Percentiles rank a stretch among this genome's conserved stretches.
phyloP scores from a whole-genome alignment of 139 green algal species.

The Tetradesmus lagerheimii region DNA sequence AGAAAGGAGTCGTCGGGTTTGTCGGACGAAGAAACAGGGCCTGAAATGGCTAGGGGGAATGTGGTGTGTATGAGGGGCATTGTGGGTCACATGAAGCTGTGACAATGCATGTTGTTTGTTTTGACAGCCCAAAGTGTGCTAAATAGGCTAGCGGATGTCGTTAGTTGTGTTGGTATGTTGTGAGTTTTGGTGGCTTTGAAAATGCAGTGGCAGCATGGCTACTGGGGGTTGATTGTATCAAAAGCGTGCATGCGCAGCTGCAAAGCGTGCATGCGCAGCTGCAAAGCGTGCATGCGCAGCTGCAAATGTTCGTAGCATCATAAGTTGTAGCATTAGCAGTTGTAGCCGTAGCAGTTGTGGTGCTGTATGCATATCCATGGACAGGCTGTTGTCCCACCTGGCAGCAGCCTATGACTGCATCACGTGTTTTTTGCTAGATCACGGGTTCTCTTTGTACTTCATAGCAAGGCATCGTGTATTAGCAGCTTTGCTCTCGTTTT shows the following conservation, averaged over 20 bases:
- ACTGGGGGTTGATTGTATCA: not conserved
- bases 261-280: not conserved
- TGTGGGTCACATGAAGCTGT: not conserved
- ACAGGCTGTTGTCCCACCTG: not conserved
- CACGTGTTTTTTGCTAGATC: not conserved
- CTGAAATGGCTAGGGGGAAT: too few species aligned
- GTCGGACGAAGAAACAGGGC: too few species aligned
- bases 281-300: not conserved
- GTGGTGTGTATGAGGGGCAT: too few species aligned
- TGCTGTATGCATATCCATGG: not conserved
- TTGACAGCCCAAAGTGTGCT: too few species aligned
- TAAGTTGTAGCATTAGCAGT: not conserved
- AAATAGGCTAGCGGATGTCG: too few species aligned
- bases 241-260: not conserved
- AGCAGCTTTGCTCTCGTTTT: not conserved
- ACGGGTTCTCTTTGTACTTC: not conserved
- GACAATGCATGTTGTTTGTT: not conserved
- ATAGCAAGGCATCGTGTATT: not conserved
- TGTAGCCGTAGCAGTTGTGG: not conserved
- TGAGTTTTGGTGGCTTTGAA: too few species aligned
- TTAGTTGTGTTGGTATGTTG: too few species aligned
- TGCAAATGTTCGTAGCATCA: not conserved
- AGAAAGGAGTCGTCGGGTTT: too few species aligned
- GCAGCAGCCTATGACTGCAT: not conserved
- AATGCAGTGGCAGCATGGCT: not conserved